Percentiles rank a stretch among this genome's conserved stretches.
These are phyloP conservation scores for Ophiostoma sp. DNA, from an alignment of 2,329 filamentous ascomycete species.

Conservation along the genomic window DNA sequence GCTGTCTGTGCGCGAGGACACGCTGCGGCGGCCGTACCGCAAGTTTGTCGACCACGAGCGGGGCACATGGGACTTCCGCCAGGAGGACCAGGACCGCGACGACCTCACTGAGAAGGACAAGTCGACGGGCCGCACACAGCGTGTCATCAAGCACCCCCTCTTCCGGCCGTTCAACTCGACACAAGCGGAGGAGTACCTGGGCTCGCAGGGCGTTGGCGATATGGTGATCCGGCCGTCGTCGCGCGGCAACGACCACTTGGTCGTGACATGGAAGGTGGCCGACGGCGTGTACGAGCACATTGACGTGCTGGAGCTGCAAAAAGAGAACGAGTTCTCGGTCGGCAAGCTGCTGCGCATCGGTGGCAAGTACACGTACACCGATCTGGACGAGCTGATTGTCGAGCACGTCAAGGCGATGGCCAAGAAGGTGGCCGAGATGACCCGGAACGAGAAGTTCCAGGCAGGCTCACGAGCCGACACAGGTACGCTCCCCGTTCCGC, in stretches of 20 bases:
- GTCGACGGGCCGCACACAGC: slow-evolving; percentile 74
- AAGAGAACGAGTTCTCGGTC: slow-evolving; percentile 93
- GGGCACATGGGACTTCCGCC: slow-evolving; percentile 79
- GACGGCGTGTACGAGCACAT: slow-evolving; percentile 97
- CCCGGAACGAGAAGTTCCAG: slow-evolving; percentile 90
- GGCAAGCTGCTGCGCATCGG: slow-evolving; percentile 79
- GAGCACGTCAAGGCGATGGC: slow-evolving; percentile 97
- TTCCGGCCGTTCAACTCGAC: slow-evolving; percentile 90
- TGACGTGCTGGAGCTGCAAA: slow-evolving; percentile 92
- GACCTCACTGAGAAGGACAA: slow-evolving; percentile 81
- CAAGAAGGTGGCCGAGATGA: slow-evolving; percentile 94
- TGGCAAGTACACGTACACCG: slow-evolving; percentile 84
- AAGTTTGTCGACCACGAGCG: slow-evolving; percentile 64
- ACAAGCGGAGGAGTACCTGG: slow-evolving; percentile 89
- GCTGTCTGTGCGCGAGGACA: slow-evolving; percentile 76
- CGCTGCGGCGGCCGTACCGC: slow-evolving; percentile 66
- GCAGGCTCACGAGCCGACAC: slow-evolving; percentile 68
- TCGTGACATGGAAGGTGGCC: slow-evolving; percentile 96
- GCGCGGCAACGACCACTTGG: slow-evolving; percentile 90
- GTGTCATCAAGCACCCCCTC: slow-evolving; percentile 95
- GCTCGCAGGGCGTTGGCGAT: slow-evolving; percentile 78
- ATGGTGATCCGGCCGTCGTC: slow-evolving; percentile 93
- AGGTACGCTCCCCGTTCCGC: not conserved
- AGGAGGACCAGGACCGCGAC: slow-evolving; percentile 77
- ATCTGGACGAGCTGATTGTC: slow-evolving; percentile 95